Percentiles rank a stretch among this genome's conserved stretches.
phyloP scores from a whole-genome alignment of 2,329 filamentous ascomycete genomes.

The Phoma herbarum region DNA sequence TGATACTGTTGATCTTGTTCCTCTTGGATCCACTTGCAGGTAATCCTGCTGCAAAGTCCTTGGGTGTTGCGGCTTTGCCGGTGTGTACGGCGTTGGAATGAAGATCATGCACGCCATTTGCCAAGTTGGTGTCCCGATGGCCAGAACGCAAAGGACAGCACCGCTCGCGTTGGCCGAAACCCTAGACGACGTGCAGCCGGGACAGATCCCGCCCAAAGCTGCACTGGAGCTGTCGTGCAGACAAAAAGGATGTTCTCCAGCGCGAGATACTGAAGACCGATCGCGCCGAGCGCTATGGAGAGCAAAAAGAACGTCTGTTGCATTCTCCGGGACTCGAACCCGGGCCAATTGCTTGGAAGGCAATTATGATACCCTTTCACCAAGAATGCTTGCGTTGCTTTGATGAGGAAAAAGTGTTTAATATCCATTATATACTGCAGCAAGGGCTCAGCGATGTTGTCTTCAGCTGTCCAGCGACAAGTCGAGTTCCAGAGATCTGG shows the following conservation, averaged over 20 bases:
- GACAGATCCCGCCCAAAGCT: neutral
- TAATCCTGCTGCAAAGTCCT: neutral
- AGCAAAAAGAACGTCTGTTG: constrained; percentile 9
- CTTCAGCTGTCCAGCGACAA: too few relatives aligned
- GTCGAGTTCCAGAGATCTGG: too few relatives aligned
- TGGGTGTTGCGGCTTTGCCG: neutral
- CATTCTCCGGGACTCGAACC: constrained; percentile 22
- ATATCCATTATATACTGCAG: neutral
- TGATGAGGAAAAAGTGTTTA: neutral
- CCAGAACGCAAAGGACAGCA: constrained; percentile 7
- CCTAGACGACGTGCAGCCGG: neutral
- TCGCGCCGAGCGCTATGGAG: too few relatives aligned
- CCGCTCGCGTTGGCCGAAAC: neutral
- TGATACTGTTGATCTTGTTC: neutral
- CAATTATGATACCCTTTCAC: constrained; percentile 24
- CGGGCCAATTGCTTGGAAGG: constrained; percentile 26
- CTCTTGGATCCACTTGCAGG: neutral
- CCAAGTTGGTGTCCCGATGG: constrained; percentile 1
- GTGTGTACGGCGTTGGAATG: neutral
- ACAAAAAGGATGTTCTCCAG: neutral
- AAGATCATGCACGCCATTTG: constrained; percentile 7
- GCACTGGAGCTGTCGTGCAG: neutral
- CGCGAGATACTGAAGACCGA: neutral
- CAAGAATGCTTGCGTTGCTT: constrained; percentile 23
- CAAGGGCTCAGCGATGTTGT: too few relatives aligned